These are phyloP conservation scores for Phyllosticta capitalensis DNA, from an alignment of 2,329 filamentous ascomycete species.

Conservation along the genomic window DNA sequence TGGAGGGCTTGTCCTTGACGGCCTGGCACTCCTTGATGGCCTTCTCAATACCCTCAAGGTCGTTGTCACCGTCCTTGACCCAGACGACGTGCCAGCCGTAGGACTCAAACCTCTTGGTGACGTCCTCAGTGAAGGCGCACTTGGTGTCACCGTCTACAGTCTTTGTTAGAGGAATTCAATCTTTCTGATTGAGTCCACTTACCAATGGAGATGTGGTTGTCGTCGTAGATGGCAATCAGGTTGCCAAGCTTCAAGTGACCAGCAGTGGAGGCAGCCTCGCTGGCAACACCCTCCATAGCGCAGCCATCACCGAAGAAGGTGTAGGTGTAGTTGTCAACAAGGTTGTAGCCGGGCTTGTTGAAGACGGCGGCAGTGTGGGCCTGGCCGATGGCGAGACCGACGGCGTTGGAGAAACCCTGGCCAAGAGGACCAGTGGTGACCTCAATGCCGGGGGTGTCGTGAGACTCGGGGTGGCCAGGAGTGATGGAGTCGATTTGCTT, in stretches of 20 bases:
- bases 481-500: conserved; percentile 69
- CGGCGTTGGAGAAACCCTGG: conserved; percentile 94
- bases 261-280: conserved; percentile 83
- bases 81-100: conserved; percentile 91
- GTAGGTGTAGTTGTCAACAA: conserved; percentile 97
- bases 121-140: conserved; percentile 93
- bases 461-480: conserved; percentile 90
- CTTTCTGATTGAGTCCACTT: conserved; percentile 20
- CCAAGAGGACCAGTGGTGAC: conserved; percentile 97
- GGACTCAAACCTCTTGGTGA: conserved; percentile 85
- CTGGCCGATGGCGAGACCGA: conserved; percentile 95
- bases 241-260: conserved; percentile 97
- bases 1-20: conserved; percentile 89
- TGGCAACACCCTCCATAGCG: conserved; percentile 95
- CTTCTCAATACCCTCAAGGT: conserved; percentile 77
- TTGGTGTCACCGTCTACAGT: conserved; percentile 80
- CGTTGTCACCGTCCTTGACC: conserved; percentile 80
- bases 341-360: conserved; percentile 91
- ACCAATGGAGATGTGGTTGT: conserved; percentile 92
- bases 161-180: background rate
- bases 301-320: conserved; percentile 96
- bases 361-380: conserved; percentile 81
- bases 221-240: conserved; percentile 93
- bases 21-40: conserved; percentile 78
- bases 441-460: conserved; percentile 94